Evolutionary conservation across 345 rosid species (phyloP), one percentile per base, ranked within the genome.

Genomic region (Lepidium didymum): DNA sequence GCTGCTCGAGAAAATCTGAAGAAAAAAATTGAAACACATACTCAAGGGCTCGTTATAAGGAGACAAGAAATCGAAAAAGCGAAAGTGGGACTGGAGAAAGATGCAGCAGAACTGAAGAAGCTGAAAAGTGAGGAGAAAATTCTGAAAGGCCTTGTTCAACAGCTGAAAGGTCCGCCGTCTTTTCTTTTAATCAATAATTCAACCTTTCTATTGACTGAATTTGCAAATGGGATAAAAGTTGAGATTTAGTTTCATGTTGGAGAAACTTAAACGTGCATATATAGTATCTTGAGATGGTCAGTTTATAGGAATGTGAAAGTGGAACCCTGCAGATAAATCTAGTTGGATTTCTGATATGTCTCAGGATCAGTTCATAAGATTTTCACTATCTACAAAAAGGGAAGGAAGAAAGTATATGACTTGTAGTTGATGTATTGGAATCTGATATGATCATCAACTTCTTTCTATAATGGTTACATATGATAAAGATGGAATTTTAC

Each of bases 101-200:
- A 89, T 59, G 88, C 79, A 80, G 87, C 84, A 38, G 90, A 91
- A 45, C 54, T 91, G 38, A 54, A 80, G 62, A 86, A 83, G 73
- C 82, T 95, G 56, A 85, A 85, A 78, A 69, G 59, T 40, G 96
- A 91, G 81, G 96, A 91, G 87, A 86, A 81, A 67, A 51, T 75
- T 42, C 80, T 95, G 44, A 95, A 86, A 77, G 84, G 79, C 62
- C 85, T 87, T 14, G 96, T 87, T 69, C 80, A 91, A 65, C 87
- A 82, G 69, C 87, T 95, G 57, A 87, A 80, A 89, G 97, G 99
- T 95, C 41, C 40, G 40, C 6, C 8, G 0, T 47, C 33, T 52
- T 68, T 23, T 19, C 44, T 59, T 53, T 37, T 12, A 9, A 62
- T 61, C 29, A 54, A n/a, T 38, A 9, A 3, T 1, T 27, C 6